Evolutionary conservation across 2,329 filamentous ascomycete species (phyloP).

Genomic region (Elsinoe australis): DNA sequence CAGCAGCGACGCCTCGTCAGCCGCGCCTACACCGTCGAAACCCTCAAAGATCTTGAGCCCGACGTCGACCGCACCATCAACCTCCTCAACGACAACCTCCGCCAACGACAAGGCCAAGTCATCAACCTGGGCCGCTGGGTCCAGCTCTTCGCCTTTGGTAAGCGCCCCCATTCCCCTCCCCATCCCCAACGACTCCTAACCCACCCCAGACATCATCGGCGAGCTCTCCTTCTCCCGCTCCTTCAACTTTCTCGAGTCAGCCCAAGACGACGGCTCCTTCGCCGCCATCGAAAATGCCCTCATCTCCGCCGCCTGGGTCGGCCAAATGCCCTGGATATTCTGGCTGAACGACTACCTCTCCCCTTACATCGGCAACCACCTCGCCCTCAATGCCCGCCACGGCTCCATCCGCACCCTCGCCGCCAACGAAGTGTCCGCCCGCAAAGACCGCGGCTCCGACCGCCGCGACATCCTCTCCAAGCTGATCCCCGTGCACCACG

Average conservation of each 20-base stretch:
- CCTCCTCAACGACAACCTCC: conserved; percentile 31
- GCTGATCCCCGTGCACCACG: conserved; percentile 31
- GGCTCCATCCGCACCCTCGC: conserved; percentile 30
- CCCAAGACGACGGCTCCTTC: conserved; percentile 32
- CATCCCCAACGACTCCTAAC: neutral
- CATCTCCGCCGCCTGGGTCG: conserved; percentile 32
- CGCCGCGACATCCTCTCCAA: conserved; percentile 35
- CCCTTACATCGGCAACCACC: conserved; percentile 33
- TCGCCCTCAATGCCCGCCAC: conserved; percentile 31
- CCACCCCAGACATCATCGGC: conserved; percentile 34
- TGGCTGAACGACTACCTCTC: conserved; percentile 31
- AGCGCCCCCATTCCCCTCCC: neutral
- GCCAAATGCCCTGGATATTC: conserved; percentile 31
- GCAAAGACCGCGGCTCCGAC: conserved; percentile 29
- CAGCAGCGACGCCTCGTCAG: conserved; percentile 30
- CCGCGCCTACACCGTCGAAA: conserved; percentile 33
- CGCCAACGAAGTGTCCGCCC: conserved; percentile 25
- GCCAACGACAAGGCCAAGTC: conserved; percentile 22
- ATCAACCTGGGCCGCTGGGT: conserved; percentile 35
- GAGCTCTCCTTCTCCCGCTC: conserved; percentile 35
- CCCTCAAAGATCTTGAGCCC: conserved; percentile 33
- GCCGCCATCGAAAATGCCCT: conserved; percentile 29
- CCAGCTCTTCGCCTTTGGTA: conserved; percentile 37
- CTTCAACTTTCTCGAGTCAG: conserved; percentile 34
- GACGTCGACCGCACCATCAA: conserved; percentile 35